phyloP scores from a whole-genome alignment of 208 protist species.

The Leishmania tarentolae region DNA sequence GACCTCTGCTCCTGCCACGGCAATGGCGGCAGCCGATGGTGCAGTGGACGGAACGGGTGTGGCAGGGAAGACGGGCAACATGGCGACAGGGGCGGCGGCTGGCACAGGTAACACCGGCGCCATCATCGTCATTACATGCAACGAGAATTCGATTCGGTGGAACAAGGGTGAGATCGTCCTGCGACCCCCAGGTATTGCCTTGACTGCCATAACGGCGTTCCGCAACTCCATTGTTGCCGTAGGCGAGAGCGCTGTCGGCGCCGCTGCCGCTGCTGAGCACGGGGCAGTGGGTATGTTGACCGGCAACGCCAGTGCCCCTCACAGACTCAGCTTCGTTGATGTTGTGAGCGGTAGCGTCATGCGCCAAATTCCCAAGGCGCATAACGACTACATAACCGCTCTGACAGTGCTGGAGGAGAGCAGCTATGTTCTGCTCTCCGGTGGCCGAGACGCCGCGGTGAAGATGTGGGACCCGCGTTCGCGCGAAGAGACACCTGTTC shows the following conservation, averaged over 20 bases:
- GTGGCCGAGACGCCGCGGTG: conserved; percentile 62
- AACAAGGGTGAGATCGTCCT: conserved; percentile 53
- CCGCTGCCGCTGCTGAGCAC: background rate
- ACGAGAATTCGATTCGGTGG: conserved; percentile 64
- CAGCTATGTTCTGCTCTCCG: conserved; percentile 67
- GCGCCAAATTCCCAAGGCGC: conserved; percentile 47
- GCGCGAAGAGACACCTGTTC: conserved; percentile 26
- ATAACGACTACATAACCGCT: conserved; percentile 78
- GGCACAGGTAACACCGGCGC: conserved; percentile 19
- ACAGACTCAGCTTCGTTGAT: conserved; percentile 33
- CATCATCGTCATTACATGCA: conserved; percentile 59
- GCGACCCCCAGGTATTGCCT: conserved; percentile 41
- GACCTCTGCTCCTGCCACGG: background rate
- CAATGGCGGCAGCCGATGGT: conserved; percentile 9
- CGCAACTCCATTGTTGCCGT: conserved; percentile 55
- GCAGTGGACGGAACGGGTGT: background rate
- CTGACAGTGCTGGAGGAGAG: conserved; percentile 58
- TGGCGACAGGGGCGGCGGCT: background rate
- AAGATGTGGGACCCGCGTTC: conserved; percentile 81
- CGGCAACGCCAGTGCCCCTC: conserved; percentile 1
- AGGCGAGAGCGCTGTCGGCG: conserved; percentile 46
- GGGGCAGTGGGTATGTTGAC: background rate
- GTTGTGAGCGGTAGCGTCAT: conserved; percentile 42
- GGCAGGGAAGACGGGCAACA: background rate
- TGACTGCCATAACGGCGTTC: conserved; percentile 76